A percentile compares a stretch with the other conserved stretches of the same genome.
These are phyloP conservation scores for Tolypocladium capitatum DNA, from an alignment of 2,329 filamentous ascomycete genomes.

Conservation along the genomic window DNA sequence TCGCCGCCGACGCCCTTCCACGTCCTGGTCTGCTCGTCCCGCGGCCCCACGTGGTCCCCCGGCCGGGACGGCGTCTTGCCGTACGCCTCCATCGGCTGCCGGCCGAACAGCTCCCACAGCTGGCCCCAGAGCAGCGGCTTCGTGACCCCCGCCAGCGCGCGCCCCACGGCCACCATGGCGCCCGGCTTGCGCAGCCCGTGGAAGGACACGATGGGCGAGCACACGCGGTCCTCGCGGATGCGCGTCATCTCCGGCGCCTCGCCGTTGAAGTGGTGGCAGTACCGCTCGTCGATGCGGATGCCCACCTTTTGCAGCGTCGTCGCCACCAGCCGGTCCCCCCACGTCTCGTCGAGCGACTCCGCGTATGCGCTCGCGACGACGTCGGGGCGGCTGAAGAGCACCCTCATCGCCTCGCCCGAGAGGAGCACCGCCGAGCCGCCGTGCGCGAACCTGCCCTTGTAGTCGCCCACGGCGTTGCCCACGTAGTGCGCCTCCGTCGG, in stretches of 20 bases:
- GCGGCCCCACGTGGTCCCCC: conserved; percentile 37
- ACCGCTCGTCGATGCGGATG: conserved; percentile 41
- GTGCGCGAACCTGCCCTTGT: conserved; percentile 40
- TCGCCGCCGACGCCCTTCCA: conserved; percentile 22
- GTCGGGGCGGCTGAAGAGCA: conserved; percentile 28
- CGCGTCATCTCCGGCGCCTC: conserved; percentile 35
- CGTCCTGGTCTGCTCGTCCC: conserved; percentile 27
- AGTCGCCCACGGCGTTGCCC: conserved; percentile 45
- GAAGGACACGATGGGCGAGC: conserved; percentile 40
- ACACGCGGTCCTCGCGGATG: conserved; percentile 36
- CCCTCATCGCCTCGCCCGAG: conserved; percentile 35
- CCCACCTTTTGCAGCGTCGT: conserved; percentile 38
- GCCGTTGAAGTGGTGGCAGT: conserved; percentile 42
- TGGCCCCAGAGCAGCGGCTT: conserved; percentile 35
- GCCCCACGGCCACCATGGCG: conserved; percentile 32
- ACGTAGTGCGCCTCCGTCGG: conserved; percentile 33
- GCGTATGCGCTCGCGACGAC: conserved; percentile 30
- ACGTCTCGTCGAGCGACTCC: conserved; percentile 36
- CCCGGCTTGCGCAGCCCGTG: conserved; percentile 32
- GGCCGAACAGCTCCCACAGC: conserved; percentile 35
- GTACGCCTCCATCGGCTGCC: conserved; percentile 24
- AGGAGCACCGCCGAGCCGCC: conserved; percentile 41
- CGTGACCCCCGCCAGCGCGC: conserved; percentile 22
- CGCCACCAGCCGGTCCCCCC: conserved; percentile 41
- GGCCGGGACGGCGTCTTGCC: conserved; percentile 14